These are phyloP conservation scores for Escovopsis weberi DNA, from an alignment of 2,329 filamentous ascomycete genomes.

Conservation along the genomic window DNA sequence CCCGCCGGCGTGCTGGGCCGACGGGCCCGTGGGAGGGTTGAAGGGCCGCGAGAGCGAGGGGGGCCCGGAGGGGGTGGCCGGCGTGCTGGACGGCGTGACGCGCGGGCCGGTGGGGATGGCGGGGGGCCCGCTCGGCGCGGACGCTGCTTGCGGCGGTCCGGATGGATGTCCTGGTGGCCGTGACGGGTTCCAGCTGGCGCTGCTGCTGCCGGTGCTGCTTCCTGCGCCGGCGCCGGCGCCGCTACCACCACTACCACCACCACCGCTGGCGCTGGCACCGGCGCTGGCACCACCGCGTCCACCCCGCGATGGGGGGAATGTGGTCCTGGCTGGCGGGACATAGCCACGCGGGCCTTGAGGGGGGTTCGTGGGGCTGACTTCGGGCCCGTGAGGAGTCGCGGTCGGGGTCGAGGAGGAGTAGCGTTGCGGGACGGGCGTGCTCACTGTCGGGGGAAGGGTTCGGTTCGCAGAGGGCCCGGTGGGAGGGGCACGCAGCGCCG, in stretches of 20 bases:
- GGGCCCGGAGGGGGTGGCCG: slow-evolving; percentile 19
- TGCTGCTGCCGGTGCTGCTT: no score
- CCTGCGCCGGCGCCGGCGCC: no score
- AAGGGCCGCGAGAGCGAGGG: slow-evolving; percentile 32
- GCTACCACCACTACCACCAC: no score
- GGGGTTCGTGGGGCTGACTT: slow-evolving; percentile 32
- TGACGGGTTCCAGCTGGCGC: slow-evolving; percentile 23
- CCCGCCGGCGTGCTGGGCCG: slow-evolving; percentile 21
- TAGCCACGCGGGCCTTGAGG: slow-evolving; percentile 43
- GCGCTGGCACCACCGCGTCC: slow-evolving; percentile 24
- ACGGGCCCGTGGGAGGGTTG: slow-evolving; percentile 44
- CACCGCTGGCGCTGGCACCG: no score
- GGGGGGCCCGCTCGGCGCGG: slow-evolving; percentile 24
- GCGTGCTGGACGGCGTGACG: slow-evolving; percentile 16
- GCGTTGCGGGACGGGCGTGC: slow-evolving; percentile 20
- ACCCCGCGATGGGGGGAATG: slow-evolving; percentile 24
- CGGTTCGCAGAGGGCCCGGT: slow-evolving; percentile 26
- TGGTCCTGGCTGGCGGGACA: slow-evolving; percentile 28
- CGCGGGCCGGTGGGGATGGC: slow-evolving; percentile 36
- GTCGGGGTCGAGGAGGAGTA: slow-evolving; percentile 19
- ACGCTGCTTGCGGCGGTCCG: slow-evolving; percentile 23
- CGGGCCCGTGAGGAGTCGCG: slow-evolving; percentile 20
- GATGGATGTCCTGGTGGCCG: slow-evolving; percentile 17
- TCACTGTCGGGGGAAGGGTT: slow-evolving; percentile 23
- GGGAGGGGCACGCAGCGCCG: slow-evolving; percentile 36